Percentiles rank a stretch among this genome's conserved stretches.
Conservation (phyloP, 495 filamentous ascomycete genomes). For the Chaetomium cochliodes region DNA sequence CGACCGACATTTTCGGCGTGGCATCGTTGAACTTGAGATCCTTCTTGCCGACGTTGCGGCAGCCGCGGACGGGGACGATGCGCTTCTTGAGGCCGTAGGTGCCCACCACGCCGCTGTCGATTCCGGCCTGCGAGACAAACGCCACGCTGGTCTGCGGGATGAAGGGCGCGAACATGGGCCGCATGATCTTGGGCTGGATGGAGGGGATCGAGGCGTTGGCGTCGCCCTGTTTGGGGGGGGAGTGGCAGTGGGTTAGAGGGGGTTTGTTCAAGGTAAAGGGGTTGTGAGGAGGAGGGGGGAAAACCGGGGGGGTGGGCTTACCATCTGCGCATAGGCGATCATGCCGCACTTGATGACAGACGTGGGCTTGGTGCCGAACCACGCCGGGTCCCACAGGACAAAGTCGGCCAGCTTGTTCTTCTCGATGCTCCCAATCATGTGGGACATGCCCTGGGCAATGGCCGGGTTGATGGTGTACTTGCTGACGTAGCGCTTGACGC, state of each 20-base stretch:
- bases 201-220: conserved; percentile 91
- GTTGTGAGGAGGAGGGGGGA: not conserved
- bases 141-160: conserved; percentile 72
- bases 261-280: not conserved
- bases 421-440: conserved; percentile 84
- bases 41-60: conserved; percentile 75
- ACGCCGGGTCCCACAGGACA: conserved; percentile 81
- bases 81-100: conserved; percentile 75
- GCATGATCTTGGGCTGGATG: conserved; percentile 79
- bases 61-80: conserved; percentile 76
- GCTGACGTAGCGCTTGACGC: conserved; percentile 89
- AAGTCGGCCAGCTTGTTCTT: conserved; percentile 90
- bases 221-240: conserved; percentile 63
- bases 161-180: conserved; percentile 81
- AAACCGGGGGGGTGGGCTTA: conserved; percentile 38
- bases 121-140: conserved; percentile 75
- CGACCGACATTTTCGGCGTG: conserved; percentile 90
- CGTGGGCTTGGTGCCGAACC: conserved; percentile 85
- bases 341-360: conserved; percentile 88
- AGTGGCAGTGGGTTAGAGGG: not conserved
- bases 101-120: conserved; percentile 62
- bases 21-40: conserved; percentile 93
- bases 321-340: conserved; percentile 84
- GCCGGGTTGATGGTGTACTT: conserved; percentile 99
- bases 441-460: conserved; percentile 88